phyloP scores from a whole-genome alignment of 2,329 filamentous ascomycete genomes.

The Hypoxylon sp. region DNA sequence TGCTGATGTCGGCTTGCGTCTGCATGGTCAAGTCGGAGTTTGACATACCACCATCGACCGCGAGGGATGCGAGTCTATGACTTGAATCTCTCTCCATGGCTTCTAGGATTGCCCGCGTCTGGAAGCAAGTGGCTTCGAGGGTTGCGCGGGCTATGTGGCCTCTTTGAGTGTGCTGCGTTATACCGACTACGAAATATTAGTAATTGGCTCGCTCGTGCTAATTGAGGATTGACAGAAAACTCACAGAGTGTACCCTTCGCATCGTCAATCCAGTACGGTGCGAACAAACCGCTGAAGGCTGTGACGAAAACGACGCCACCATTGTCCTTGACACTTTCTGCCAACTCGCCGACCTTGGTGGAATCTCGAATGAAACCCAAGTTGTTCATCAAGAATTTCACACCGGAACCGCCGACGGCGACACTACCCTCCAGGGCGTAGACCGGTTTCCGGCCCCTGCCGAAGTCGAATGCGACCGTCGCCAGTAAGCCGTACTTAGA shows the following conservation, averaged over 20 bases:
- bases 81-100: conserved; percentile 90
- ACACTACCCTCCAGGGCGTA: conserved; percentile 88
- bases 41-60: conserved; percentile 89
- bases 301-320: conserved; percentile 89
- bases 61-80: conserved; percentile 76
- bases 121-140: conserved; percentile 89
- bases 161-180: conserved; percentile 84
- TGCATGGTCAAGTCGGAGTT: conserved; percentile 92
- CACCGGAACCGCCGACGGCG: conserved; percentile 80
- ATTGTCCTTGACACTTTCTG: conserved; percentile 69
- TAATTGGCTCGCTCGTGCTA: not conserved
- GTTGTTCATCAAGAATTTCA: conserved; percentile 77
- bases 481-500: conserved; percentile 83
- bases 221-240: conserved; percentile 41
- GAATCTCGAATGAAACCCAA: conserved; percentile 65
- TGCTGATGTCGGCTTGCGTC: conserved; percentile 85
- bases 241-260: conserved; percentile 85
- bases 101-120: conserved; percentile 89
- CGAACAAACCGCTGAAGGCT: conserved; percentile 89
- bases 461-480: conserved; percentile 88
- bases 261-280: conserved; percentile 94
- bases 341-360: conserved; percentile 59
- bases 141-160: conserved; percentile 90
- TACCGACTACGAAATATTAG: conserved; percentile 65
- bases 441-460: conserved; percentile 64